A percentile compares a stretch with the other conserved stretches of the same genome.
phyloP scores from a whole-genome alignment of 1,284 basidiomycete species.

The Cerioporus squamosus region DNA sequence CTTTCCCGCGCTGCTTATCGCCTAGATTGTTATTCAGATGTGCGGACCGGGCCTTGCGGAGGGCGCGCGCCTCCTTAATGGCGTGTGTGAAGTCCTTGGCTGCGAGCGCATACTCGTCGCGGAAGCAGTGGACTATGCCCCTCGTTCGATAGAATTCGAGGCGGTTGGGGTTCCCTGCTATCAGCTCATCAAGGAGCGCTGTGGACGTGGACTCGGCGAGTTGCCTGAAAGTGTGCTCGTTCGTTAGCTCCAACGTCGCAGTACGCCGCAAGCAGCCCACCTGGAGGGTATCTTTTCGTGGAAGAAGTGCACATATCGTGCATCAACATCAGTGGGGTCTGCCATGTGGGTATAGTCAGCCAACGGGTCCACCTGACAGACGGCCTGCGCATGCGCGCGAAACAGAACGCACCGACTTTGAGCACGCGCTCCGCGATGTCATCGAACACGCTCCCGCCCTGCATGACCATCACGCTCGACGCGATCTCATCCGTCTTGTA shows the following conservation, averaged over 20 bases:
- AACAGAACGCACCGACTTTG: conserved; percentile 58
- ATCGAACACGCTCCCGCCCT: conserved; percentile 85
- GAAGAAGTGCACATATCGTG: conserved; percentile 86
- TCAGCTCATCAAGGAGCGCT: conserved; percentile 72
- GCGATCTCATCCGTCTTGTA: conserved; percentile 86
- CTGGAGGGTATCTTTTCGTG: conserved; percentile 89
- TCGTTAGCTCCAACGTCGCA: background rate
- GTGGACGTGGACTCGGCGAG: conserved; percentile 81
- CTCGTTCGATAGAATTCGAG: conserved; percentile 83
- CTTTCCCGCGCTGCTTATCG: conserved; percentile 50
- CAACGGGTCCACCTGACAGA: background rate
- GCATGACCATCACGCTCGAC: conserved; percentile 89
- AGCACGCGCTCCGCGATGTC: conserved; percentile 83
- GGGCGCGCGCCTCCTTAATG: conserved; percentile 71
- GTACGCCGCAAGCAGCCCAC: conserved; percentile 46
- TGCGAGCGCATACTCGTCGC: conserved; percentile 76
- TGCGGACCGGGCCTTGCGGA: conserved; percentile 61
- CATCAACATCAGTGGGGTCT: conserved; percentile 79
- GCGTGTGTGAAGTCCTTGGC: conserved; percentile 79
- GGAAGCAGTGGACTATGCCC: conserved; percentile 83
- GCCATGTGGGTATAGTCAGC: background rate
- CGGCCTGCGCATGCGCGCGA: background rate
- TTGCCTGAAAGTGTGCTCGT: conserved; percentile 52
- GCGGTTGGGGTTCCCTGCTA: conserved; percentile 67
- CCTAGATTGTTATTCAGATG: conserved; percentile 47